Evolutionary conservation across 2,329 filamentous ascomycete species (phyloP), one percentile per base, ranked within the genome.

Genomic region (Fusarium hainanense): DNA sequence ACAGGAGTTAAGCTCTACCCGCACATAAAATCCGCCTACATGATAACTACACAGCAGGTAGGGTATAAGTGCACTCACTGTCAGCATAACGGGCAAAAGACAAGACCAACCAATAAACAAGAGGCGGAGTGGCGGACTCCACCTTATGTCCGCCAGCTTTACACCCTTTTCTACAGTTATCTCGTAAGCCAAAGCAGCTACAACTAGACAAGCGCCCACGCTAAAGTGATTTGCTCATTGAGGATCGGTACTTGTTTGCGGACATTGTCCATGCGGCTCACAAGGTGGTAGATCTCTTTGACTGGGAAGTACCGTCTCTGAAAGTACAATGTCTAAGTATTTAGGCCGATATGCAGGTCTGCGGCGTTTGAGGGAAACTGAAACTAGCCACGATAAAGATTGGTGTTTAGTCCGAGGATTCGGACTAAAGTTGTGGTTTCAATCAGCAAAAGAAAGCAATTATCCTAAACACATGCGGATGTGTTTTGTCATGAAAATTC

Each of bases 101-200:
- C 43, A 42, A 43, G 20, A 14, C 16, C 34, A 44, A 12, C 63
- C 49, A 60, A 58, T 66, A n/a, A 58, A 51, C 43, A 46, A 21
- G 28, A 50, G 61, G 73, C 69, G 67, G 67, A 66, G 60, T 69
- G 58, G 55, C 60, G 65, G 71, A 72, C 62, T 72, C 69, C 69
- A 75, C 71, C 51, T 48, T 25, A 68, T 64, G 71, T 75, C 72
- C 73, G 71, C 71, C 32, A 30, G 47, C 34, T 18, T 50, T 46
- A 57, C 55, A 63, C 54, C 59, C 58, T 63, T 60, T 50, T 48
- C 48, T 56, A 16, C 54, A 28, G 47, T 21, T 50, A 71, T 74
- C 64, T 74, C 64, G 71, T 75, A 69, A 75, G 73, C 73, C 49
- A 52, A 66, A 68, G 51, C 60, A 64, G 68, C 72, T 71, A 49